These are phyloP conservation scores for Fomitopsis pulvina DNA, from an alignment of 768 basidiomycete genomes.

Conservation along the genomic window DNA sequence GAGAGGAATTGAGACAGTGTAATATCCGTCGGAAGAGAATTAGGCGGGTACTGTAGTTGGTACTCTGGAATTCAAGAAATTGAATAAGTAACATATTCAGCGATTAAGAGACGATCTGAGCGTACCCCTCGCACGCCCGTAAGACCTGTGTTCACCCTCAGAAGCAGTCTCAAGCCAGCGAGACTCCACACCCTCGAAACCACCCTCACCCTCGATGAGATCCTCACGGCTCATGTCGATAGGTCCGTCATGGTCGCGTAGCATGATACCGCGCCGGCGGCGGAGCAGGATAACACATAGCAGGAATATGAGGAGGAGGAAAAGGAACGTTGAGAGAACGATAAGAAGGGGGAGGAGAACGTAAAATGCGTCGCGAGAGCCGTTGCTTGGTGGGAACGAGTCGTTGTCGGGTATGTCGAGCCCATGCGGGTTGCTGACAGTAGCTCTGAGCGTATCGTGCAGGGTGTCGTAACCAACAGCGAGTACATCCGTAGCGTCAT, in stretches of 20 bases:
- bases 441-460: neutral
- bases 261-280: conserved; percentile 65
- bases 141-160: conserved; percentile 61
- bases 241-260: conserved; percentile 86
- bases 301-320: conserved; percentile 88
- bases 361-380: conserved; percentile 58
- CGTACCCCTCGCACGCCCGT: conserved; percentile 84
- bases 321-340: conserved; percentile 87
- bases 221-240: conserved; percentile 92
- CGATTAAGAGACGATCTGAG: conserved; percentile 7
- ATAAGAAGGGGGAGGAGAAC: conserved; percentile 92
- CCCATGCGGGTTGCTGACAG: neutral
- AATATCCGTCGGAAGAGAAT: conserved; percentile 96
- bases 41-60: conserved; percentile 85
- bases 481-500: conserved; percentile 10
- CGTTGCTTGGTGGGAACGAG: conserved; percentile 13
- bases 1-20: conserved; percentile 97
- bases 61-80: conserved; percentile 43
- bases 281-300: conserved; percentile 84
- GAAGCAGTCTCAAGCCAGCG: conserved; percentile 86
- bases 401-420: conserved; percentile 4
- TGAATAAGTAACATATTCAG: neutral
- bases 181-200: conserved; percentile 85
- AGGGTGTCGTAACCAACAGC: conserved; percentile 11
- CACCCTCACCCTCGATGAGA: conserved; percentile 85